Base-by-base conservation (phyloP, 2,329 filamentous ascomycete species). In the Penicillium hordei region DNA sequence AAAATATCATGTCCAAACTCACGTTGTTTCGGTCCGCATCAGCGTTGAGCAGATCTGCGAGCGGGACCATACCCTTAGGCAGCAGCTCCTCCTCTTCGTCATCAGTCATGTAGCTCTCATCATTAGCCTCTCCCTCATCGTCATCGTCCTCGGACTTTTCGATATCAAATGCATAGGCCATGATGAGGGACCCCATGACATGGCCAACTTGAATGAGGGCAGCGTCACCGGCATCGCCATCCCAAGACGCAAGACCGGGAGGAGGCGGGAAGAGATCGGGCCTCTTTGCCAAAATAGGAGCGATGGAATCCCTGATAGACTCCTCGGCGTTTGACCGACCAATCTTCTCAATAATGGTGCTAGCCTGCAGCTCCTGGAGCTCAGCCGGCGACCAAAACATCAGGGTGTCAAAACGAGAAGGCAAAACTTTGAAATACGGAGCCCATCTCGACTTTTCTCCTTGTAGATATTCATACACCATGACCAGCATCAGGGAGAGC, bases 131-230 rank as follows among this genome's bases (percentile, higher is more conserved):
- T 1, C 75, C 75, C 4, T 83, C 82, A 3, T 86, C 83, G 2
- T 86, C 84, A 0, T 84, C 80, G 5, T 86, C 80, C 23, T 86
- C 82, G 0, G 73, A 68, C 36, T 80, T 80, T 62, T 86, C 85
- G 7, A 96, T 83, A 65, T 96, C 92, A 70, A 96, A 96, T 0
- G 91, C 91, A 70, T 96, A 96, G 0, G 91, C 89, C 91, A 96
- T 95, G 64, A 96, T 93, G 17, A 89, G 86, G 60, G 89, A 93
- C 1, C 90, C 92, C 87, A 96, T 93, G 9, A 86, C 82, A 71
- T 96, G 91, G 52, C 89, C 89, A 19, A 86, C 72, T 17, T 75
- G 67, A 4, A 88, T 68, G 13, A 87, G 74, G 25, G 80, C 73
- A 55, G 78, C 75, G 55, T 82, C 64, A 21, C 79, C 65, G 55